Evolutionary conservation across 78 protist species (phyloP), one percentile per base, ranked within the genome.

Genomic region (Planoprotostelium fungivorum): DNA sequence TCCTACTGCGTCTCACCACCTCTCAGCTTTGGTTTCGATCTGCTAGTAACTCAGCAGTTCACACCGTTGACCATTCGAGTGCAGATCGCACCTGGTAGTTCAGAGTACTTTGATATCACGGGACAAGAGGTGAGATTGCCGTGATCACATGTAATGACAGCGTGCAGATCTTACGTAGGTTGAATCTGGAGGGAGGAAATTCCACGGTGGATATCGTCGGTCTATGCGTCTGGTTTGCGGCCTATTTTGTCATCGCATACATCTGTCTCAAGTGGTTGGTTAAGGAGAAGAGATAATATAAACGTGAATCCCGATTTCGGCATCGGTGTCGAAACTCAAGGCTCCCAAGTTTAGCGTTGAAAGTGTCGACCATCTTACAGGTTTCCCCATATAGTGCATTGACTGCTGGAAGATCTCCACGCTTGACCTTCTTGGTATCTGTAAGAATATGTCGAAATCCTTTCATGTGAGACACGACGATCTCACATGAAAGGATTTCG

Each of bases 21-120:
- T 39, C 87, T 92, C 93, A 90, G 93, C 0, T 92, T 90, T 39
- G 91, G 92, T 34, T 38, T 92, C 51, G 94, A 92, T 31, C 89
- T 92, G 31, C 91, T 92, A 0, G 94, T 92, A 0, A 90, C 88
- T 35, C 89, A 92, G 29, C 93, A 92, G 38, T 92, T 92, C 84
- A 29, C 5, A 51, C 16, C 16, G 5, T 16, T 5, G 5, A 51
- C 73, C 73, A 16, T 51, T 83, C 90, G 94, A 23, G 73, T 88
- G 5, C 90, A 91, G 94, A 36, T 89, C 28, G 34, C 38, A 35
- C 90, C 89, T 63, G 88, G 88, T 83, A 90, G 90, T 73, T 91
- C 94, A 88, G 88, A 92, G 31, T 25, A 51, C 31, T 51, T 51
- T 51, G 5, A 51, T 16, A 5, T 51, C 73, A 51, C 73, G 31